Evolutionary conservation across 495 filamentous ascomycete species (phyloP).

Genomic region (Lentithecium fluviatile): DNA sequence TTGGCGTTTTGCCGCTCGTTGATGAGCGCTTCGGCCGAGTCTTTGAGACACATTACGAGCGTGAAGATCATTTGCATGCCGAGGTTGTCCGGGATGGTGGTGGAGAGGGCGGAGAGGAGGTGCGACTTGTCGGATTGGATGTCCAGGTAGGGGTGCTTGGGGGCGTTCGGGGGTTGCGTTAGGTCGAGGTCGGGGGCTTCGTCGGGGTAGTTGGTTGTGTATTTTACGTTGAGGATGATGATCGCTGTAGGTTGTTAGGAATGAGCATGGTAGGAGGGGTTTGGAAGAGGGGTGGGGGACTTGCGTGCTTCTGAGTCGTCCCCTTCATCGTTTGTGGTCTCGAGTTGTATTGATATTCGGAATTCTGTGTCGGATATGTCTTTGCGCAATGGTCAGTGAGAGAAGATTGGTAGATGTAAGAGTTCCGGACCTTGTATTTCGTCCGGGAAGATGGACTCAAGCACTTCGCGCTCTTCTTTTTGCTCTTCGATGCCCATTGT

Average conservation of each 20-base stretch:
- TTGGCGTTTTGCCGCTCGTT: conserved; percentile 63
- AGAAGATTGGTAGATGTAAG: too few species aligned
- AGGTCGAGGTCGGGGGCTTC: conserved; percentile 77
- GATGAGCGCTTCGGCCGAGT: conserved; percentile 79
- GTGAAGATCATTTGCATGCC: conserved; percentile 99
- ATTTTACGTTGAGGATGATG: conserved; percentile 76
- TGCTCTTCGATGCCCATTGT: conserved; percentile 92
- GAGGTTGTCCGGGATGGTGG: conserved; percentile 80
- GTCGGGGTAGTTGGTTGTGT: conserved; percentile 86
- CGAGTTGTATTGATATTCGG: conserved; percentile 76
- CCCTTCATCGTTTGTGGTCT: conserved; percentile 62
- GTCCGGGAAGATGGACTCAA: conserved; percentile 96
- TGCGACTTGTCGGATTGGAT: conserved; percentile 66
- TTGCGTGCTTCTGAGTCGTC: conserved; percentile 55
- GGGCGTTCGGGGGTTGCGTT: conserved; percentile 64
- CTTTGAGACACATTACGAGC: conserved; percentile 80
- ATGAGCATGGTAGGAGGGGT: too few species aligned
- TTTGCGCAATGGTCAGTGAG: too few species aligned
- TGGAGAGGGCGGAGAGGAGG: conserved; percentile 66
- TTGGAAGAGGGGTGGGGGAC: conserved; percentile 6
- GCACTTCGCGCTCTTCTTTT: conserved; percentile 90
- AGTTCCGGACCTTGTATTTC: too few species aligned
- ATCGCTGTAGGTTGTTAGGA: conserved; percentile 50
- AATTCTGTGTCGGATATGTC: conserved; percentile 84
- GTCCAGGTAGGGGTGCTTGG: conserved; percentile 61